Conservation (phyloP, 768 basidiomycete genomes). For the Pleurotus platypus region DNA sequence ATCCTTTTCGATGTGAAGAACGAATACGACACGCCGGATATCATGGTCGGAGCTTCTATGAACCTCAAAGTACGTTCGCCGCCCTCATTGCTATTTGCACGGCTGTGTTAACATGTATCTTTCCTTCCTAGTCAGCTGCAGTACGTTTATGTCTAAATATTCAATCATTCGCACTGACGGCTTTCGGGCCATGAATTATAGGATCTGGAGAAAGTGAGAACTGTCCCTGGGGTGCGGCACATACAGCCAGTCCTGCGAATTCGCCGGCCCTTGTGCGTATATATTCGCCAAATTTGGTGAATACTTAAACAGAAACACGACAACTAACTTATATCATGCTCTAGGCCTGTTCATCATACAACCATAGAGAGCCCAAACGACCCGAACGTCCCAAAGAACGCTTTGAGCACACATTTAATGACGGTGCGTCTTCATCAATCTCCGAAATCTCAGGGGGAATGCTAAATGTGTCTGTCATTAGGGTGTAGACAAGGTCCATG, state of each 20-base stretch:
- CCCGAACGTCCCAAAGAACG: slow-evolving; percentile 38
- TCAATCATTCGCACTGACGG: neutral
- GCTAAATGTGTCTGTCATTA: slow-evolving; percentile 14
- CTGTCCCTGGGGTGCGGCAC: slow-evolving; percentile 48
- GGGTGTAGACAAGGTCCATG: slow-evolving; percentile 68
- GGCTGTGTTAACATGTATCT: neutral
- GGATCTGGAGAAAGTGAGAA: slow-evolving; percentile 43
- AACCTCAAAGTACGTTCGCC: slow-evolving; percentile 37
- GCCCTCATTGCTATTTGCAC: neutral
- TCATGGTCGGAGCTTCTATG: slow-evolving; percentile 60
- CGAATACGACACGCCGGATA: slow-evolving; percentile 46
- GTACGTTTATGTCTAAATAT: neutral
- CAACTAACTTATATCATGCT: too few species aligned
- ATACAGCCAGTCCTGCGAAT: slow-evolving; percentile 56
- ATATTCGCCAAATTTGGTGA: neutral
- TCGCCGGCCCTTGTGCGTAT: slow-evolving; percentile 6
- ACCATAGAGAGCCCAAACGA: slow-evolving; percentile 21
- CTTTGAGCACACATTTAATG: slow-evolving; percentile 48
- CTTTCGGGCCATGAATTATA: neutral
- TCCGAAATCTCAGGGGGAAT: neutral
- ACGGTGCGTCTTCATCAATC: slow-evolving; percentile 32
- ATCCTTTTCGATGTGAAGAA: slow-evolving; percentile 43
- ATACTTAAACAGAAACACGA: too few species aligned
- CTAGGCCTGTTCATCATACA: too few species aligned
- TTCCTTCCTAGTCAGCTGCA: neutral